Percentiles rank a stretch among this genome's conserved stretches.
Conservation (phyloP, 371 early-diverging fungal genomes). For the Mucor mucedo region DNA sequence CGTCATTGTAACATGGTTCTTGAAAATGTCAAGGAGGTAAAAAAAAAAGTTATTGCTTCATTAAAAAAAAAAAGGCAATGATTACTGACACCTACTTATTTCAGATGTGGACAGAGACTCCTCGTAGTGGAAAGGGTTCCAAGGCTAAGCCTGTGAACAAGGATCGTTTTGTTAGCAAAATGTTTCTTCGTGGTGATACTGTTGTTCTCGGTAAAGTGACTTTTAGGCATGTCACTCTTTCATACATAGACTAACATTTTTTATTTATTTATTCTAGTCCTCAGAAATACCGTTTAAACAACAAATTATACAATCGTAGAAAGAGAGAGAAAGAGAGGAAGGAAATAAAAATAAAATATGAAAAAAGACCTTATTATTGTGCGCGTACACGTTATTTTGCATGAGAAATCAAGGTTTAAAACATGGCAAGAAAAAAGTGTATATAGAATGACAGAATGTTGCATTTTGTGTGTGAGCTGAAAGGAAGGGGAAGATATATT, state of each 20-base stretch:
- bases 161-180: slow-evolving; percentile 97
- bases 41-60: background rate
- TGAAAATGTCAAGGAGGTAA: slow-evolving; percentile 97
- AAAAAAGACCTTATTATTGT: background rate
- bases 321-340: background rate
- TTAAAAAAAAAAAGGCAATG: background rate
- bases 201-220: slow-evolving; percentile 77
- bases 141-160: slow-evolving; percentile 96
- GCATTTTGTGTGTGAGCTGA: background rate
- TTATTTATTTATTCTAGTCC: slow-evolving; percentile 25
- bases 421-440: too few species aligned
- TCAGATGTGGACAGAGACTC: slow-evolving; percentile 97
- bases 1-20: slow-evolving; percentile 99
- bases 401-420: too few species aligned
- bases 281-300: slow-evolving; percentile 47
- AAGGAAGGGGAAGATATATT: background rate
- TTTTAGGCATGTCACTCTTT: too few species aligned
- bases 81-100: slow-evolving; percentile 6
- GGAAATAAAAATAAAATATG: background rate
- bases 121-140: slow-evolving; percentile 87
- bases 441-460: too few species aligned
- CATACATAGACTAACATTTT: background rate
- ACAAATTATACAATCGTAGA: background rate
- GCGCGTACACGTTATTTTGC: background rate
- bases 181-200: slow-evolving; percentile 98